phyloP scores from a whole-genome alignment of 495 filamentous ascomycete genomes.

The Penicillium subrubescens region DNA sequence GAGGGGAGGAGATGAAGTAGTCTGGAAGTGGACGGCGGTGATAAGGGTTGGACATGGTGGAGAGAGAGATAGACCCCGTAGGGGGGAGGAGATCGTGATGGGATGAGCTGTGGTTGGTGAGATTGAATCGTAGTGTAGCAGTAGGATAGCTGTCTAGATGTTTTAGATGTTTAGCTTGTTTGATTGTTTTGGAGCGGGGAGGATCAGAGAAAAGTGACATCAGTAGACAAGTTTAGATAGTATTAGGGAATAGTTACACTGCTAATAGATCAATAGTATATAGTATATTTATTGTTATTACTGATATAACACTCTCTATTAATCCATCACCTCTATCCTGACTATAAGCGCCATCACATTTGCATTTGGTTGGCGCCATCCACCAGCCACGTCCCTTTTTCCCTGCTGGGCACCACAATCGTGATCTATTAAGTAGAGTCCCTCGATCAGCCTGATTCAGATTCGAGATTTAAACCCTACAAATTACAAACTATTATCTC shows the following conservation, averaged over 20 bases:
- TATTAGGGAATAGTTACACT: neutral
- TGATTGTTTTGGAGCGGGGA: neutral
- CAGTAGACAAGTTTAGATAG: neutral
- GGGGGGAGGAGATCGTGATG: neutral
- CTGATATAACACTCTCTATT: neutral
- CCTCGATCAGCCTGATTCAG: neutral
- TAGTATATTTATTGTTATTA: too few relatives aligned
- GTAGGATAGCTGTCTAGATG: too few relatives aligned
- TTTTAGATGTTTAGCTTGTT: neutral
- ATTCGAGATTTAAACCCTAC: too few relatives aligned
- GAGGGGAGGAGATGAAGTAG: conserved; percentile 52
- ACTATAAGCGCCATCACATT: neutral
- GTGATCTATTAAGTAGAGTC: neutral
- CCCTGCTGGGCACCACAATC: conserved; percentile 1
- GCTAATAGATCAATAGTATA: neutral
- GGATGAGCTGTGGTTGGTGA: neutral
- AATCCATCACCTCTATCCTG: neutral
- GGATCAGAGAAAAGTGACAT: neutral
- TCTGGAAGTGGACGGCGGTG: conserved; percentile 48
- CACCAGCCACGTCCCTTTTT: conserved; percentile 5
- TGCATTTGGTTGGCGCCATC: neutral
- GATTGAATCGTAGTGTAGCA: too few relatives aligned
- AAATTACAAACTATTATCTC: too few relatives aligned
- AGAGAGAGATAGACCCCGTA: neutral
- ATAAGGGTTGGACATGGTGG: conserved; percentile 48